Conservation (phyloP, 2,329 filamentous ascomycete genomes). For the Saccharata proteae region DNA sequence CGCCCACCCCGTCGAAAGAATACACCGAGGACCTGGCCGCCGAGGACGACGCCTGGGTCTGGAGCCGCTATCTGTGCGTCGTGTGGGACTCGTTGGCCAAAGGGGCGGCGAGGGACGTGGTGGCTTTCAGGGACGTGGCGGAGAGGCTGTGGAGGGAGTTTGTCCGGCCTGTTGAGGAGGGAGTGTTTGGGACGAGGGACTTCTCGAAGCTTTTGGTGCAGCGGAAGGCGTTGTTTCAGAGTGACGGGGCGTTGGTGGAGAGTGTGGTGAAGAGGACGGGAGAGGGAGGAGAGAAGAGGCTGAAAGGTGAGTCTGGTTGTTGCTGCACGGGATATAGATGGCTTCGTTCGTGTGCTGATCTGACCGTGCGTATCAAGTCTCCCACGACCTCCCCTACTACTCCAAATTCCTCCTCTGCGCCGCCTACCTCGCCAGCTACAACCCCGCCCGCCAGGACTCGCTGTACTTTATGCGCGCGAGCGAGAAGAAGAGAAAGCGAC, state of each 20-base stretch:
- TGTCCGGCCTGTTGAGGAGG: conserved; percentile 60
- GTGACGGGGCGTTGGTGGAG: conserved; percentile 57
- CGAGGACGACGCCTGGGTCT: conserved; percentile 56
- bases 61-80: conserved; percentile 68
- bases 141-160: conserved; percentile 75
- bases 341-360: not conserved
- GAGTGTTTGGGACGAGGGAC: conserved; percentile 63
- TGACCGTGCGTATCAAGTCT: conserved; percentile 18
- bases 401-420: conserved; percentile 63
- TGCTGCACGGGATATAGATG: not conserved
- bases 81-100: conserved; percentile 80
- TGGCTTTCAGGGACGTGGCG: conserved; percentile 58
- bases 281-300: not conserved
- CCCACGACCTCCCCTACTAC: conserved; percentile 52
- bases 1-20: conserved; percentile 30
- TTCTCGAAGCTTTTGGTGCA: conserved; percentile 74
- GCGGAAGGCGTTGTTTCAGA: conserved; percentile 56
- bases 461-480: conserved; percentile 65
- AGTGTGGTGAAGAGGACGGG: conserved; percentile 32
- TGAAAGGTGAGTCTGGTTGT: conserved; percentile 1
- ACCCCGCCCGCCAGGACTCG: conserved; percentile 59
- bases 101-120: conserved; percentile 67
- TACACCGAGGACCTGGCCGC: conserved; percentile 35
- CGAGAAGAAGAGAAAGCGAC: conserved; percentile 36
- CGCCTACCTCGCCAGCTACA: conserved; percentile 73